These are phyloP conservation scores for Blastobotrys muscicola DNA, from an alignment of 805 yeast species.

Conservation along the genomic window DNA sequence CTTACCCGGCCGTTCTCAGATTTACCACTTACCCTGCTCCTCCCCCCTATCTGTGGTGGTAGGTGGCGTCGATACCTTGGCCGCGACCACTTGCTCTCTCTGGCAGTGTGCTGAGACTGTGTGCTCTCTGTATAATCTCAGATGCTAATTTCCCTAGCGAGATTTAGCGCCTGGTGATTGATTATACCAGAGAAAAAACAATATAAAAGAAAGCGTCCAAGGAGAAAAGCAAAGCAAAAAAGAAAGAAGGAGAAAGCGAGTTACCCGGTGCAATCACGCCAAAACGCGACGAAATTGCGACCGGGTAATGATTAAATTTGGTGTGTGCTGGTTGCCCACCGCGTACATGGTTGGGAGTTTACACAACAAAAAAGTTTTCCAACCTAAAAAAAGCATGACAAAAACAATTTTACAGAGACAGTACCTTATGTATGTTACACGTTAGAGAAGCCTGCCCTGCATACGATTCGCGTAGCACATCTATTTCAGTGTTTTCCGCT, in stretches of 20 bases:
- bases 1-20: too few species aligned
- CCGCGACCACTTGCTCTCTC: slow-evolving; percentile 3
- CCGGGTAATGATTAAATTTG: not conserved
- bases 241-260: not conserved
- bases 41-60: not conserved
- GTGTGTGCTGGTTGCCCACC: not conserved
- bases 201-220: not conserved
- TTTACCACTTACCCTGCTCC: slow-evolving; percentile 1
- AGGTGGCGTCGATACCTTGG: not conserved
- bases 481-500: not conserved
- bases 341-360: not conserved
- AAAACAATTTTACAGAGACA: not conserved
- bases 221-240: not conserved
- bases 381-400: not conserved
- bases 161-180: too few species aligned
- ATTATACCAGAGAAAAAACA: not conserved
- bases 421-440: not conserved
- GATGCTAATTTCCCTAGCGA: too few species aligned
- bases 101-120: not conserved
- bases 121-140: too few species aligned
- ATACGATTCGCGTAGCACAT: not conserved
- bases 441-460: not conserved
- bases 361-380: not conserved
- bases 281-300: too few species aligned
- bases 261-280: too few species aligned